Evolutionary conservation across 176 grass and related monocot species (phyloP).

Genomic region (Alloteropsis semialata): DNA sequence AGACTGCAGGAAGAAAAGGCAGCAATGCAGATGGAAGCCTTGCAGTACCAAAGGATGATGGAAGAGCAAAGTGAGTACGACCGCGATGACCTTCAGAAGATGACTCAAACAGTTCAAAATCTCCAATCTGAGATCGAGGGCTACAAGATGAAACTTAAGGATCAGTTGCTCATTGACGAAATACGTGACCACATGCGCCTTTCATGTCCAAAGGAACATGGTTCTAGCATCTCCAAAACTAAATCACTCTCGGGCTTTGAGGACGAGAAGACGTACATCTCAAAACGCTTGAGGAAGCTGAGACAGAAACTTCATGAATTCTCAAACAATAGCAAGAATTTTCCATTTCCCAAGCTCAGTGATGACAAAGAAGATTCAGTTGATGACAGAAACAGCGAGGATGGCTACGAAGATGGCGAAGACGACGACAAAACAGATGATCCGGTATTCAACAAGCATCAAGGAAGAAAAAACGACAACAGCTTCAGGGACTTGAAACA

Average conservation of each 20-base stretch:
- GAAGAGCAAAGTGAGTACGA: conserved; percentile 85
- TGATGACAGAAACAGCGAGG: neutral
- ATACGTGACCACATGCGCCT: conserved; percentile 39
- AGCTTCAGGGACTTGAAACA: neutral
- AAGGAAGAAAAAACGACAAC: conserved; percentile 25
- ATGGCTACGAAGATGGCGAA: conserved; percentile 16
- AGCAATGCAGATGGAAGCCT: conserved; percentile 68
- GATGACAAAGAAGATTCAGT: conserved; percentile 29
- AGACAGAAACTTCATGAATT: conserved; percentile 59
- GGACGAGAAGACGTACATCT: conserved; percentile 58
- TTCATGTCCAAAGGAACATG: neutral
- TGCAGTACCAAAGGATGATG: conserved; percentile 81
- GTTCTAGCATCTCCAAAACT: neutral
- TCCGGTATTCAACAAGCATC: neutral
- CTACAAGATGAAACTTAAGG: conserved; percentile 35
- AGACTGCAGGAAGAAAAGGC: conserved; percentile 95
- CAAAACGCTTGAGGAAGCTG: conserved; percentile 47
- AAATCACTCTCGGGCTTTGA: conserved; percentile 48
- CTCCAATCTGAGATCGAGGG: conserved; percentile 53
- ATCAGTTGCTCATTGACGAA: conserved; percentile 20
- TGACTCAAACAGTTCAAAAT: conserved; percentile 34
- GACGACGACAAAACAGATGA: neutral
- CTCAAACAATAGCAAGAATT: conserved; percentile 53
- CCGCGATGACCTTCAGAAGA: conserved; percentile 59
- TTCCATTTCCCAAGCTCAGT: neutral